These are phyloP conservation scores for Yamadazyma mexicana DNA, from an alignment of 1,139 yeast genomes.

Conservation along the genomic window DNA sequence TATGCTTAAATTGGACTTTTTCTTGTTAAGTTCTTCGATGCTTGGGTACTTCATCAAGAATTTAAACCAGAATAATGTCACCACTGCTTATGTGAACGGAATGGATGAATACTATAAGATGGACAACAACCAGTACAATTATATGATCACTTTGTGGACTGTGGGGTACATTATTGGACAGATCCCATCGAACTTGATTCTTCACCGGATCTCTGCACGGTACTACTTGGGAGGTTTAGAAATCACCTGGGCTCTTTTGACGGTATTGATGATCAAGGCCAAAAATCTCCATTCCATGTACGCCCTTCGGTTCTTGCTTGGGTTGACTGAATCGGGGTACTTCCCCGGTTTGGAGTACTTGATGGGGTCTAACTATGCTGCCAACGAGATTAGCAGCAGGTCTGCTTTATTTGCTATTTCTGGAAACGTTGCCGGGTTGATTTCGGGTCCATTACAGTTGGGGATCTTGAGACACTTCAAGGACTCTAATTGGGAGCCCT, in stretches of 20 bases:
- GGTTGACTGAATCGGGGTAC: slow-evolving; percentile 58
- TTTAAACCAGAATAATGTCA: slow-evolving; percentile 46
- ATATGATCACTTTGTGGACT: slow-evolving; percentile 53
- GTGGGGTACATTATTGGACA: slow-evolving; percentile 63
- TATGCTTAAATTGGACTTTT: slow-evolving; percentile 44
- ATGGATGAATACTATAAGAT: slow-evolving; percentile 56
- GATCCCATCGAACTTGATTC: slow-evolving; percentile 54
- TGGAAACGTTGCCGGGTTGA: slow-evolving; percentile 27
- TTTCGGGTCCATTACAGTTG: slow-evolving; percentile 39
- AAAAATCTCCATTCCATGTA: slow-evolving; percentile 44
- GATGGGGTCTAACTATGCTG: slow-evolving; percentile 40
- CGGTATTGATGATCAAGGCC: slow-evolving; percentile 51
- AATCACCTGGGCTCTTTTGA: slow-evolving; percentile 56
- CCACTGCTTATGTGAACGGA: slow-evolving; percentile 62
- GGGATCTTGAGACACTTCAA: slow-evolving; percentile 31
- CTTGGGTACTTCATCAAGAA: slow-evolving; percentile 38
- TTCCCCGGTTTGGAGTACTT: slow-evolving; percentile 58
- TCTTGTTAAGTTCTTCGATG: slow-evolving; percentile 44
- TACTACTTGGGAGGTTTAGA: slow-evolving; percentile 56
- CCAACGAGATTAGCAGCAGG: slow-evolving; percentile 34
- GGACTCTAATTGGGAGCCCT: slow-evolving; percentile 28
- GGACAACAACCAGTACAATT: slow-evolving; percentile 54
- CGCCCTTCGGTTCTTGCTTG: slow-evolving; percentile 59
- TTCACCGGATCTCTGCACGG: slow-evolving; percentile 54
- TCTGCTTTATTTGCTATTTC: slow-evolving; percentile 46